Evolutionary conservation across 1,284 basidiomycete genomes (phyloP).

Genomic region (Xerocomus minutiporus): DNA sequence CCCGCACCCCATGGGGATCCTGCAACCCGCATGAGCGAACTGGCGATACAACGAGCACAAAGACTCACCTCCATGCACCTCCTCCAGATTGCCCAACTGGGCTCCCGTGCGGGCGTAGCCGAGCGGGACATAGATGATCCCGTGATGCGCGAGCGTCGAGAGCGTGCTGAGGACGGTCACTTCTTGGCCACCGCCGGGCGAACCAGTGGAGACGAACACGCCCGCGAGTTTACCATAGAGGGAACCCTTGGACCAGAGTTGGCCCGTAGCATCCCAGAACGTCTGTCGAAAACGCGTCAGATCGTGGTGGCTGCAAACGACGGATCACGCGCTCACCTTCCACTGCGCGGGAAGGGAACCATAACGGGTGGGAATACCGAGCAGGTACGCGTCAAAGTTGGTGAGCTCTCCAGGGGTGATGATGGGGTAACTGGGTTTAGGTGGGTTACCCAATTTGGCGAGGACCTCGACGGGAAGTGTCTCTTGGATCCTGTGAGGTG

Average conservation of each 20-base stretch:
- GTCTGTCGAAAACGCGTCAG: conserved; percentile 22
- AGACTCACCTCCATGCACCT: conserved; percentile 40
- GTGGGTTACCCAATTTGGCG: conserved; percentile 49
- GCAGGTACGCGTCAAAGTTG: conserved; percentile 35
- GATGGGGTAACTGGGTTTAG: conserved; percentile 43
- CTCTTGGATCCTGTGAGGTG: conserved; percentile 40
- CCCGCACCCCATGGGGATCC: conserved; percentile 25
- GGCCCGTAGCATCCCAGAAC: conserved; percentile 50
- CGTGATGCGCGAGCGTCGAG: conserved; percentile 56
- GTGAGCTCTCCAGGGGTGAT: conserved; percentile 42
- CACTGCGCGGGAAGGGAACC: conserved; percentile 34
- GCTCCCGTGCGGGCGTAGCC: conserved; percentile 41
- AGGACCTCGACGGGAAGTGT: conserved; percentile 53
- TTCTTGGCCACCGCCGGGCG: conserved; percentile 42
- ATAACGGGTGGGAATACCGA: conserved; percentile 49
- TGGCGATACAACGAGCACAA: background rate
- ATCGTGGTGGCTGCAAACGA: background rate
- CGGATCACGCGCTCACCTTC: conserved; percentile 23
- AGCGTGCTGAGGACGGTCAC: conserved; percentile 44
- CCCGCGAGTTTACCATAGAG: conserved; percentile 52
- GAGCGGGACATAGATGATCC: conserved; percentile 48
- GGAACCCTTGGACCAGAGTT: conserved; percentile 44
- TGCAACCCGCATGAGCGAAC: background rate
- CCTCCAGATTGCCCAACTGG: conserved; percentile 37
- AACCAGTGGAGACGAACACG: conserved; percentile 40